Evolutionary conservation across 2,329 filamentous ascomycete genomes (phyloP).

Genomic region (Fusarium redolens): DNA sequence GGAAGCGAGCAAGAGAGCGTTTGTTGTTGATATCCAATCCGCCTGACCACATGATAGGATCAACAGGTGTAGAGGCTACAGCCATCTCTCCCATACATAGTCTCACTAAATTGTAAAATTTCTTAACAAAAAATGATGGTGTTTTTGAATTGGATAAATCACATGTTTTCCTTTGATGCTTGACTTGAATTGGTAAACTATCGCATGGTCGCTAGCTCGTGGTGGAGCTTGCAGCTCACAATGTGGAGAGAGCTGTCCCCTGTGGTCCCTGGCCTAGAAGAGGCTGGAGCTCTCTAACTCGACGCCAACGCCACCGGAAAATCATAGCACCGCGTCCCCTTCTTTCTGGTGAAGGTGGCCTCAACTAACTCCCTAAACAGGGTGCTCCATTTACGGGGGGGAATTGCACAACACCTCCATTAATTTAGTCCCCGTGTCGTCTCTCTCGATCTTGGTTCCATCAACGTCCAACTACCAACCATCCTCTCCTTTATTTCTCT

Average conservation of each 20-base stretch:
- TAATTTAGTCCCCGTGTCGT: constrained; percentile 43
- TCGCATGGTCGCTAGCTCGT: constrained; percentile 13
- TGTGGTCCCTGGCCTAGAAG: background rate
- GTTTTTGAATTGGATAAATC: constrained; percentile 5
- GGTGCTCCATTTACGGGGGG: constrained; percentile 39
- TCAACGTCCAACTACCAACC: constrained; percentile 32
- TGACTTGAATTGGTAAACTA: constrained; percentile 12
- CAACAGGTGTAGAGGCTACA: constrained; percentile 44
- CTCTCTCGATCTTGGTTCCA: constrained; percentile 39
- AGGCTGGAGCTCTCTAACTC: constrained; percentile 2
- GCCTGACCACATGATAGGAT: constrained; percentile 35
- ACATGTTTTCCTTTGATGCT: constrained; percentile 4
- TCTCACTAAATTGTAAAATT: constrained; percentile 49
- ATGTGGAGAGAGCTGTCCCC: constrained; percentile 7
- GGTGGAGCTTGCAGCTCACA: constrained; percentile 21
- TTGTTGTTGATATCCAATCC: constrained; percentile 45
- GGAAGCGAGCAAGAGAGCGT: constrained; percentile 45
- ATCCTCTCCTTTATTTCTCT: constrained; percentile 38
- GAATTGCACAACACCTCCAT: constrained; percentile 36
- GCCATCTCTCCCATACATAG: constrained; percentile 49
- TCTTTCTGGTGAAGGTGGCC: constrained; percentile 58
- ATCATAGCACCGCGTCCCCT: constrained; percentile 48
- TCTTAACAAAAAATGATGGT: constrained; percentile 6
- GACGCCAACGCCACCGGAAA: constrained; percentile 44
- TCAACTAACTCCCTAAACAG: constrained; percentile 49